These are phyloP conservation scores for Globisporangium irregulare DNA, from an alignment of 352 stramenopile species.

Conservation along the genomic window DNA sequence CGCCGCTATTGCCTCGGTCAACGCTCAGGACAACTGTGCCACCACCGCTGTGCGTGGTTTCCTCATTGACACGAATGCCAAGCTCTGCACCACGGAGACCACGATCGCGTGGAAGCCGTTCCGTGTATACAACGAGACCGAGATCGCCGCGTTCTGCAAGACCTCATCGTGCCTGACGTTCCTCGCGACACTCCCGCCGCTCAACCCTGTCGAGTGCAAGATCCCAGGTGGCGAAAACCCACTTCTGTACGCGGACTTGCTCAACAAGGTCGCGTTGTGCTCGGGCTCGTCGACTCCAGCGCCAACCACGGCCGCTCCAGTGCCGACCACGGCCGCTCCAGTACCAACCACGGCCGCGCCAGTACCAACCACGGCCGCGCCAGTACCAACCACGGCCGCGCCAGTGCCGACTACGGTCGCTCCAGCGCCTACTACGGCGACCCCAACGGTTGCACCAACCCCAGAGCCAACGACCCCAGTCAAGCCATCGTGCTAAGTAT, in stretches of 20 bases:
- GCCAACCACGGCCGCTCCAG: background rate
- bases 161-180: constrained; percentile 3
- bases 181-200: constrained; percentile 6
- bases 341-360: too few relatives aligned
- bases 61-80: background rate
- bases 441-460: background rate
- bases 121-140: constrained; percentile 5
- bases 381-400: background rate
- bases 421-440: background rate
- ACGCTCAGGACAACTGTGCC: background rate
- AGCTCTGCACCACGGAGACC: background rate
- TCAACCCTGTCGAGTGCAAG: constrained; percentile 8
- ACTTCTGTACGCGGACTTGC: background rate
- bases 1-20: too few relatives aligned
- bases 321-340: too few relatives aligned
- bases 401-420: background rate
- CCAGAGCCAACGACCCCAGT: background rate
- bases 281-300: background rate
- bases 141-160: constrained; percentile 7
- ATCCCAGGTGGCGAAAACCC: constrained; percentile 1
- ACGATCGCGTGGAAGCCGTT: constrained; percentile 1
- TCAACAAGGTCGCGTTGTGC: background rate
- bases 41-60: background rate
- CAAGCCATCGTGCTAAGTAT: background rate
- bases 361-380: background rate